phyloP scores from a whole-genome alignment of 208 protist species.

The Perkinsela sp. region DNA sequence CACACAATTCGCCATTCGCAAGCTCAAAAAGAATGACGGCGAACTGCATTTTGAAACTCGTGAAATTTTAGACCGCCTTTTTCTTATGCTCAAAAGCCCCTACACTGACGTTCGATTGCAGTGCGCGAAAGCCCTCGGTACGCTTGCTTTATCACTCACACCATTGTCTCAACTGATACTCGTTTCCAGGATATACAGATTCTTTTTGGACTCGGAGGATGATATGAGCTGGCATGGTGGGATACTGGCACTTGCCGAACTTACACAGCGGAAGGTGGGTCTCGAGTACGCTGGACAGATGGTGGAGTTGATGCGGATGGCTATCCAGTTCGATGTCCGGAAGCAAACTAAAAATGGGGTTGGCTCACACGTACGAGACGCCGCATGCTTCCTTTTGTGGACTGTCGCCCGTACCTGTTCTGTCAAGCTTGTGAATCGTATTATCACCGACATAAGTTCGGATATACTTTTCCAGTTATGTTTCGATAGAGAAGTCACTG shows the following conservation, averaged over 20 bases:
- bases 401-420: slow-evolving; percentile 88
- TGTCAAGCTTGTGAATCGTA: slow-evolving; percentile 29
- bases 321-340: too few relatives aligned
- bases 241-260: background rate
- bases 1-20: background rate
- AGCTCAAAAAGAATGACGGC: background rate
- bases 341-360: too few relatives aligned
- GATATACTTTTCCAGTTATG: slow-evolving; percentile 38
- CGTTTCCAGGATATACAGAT: background rate
- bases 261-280: too few relatives aligned
- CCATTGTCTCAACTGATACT: background rate
- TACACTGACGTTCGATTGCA: background rate
- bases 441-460: slow-evolving; percentile 36
- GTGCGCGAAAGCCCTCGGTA: background rate
- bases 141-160: background rate
- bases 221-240: background rate
- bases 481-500: slow-evolving; percentile 68
- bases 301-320: too few relatives aligned
- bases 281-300: too few relatives aligned
- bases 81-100: background rate
- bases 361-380: slow-evolving; percentile 85
- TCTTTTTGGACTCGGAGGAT: background rate
- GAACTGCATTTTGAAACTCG: too few relatives aligned
- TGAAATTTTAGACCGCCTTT: background rate
- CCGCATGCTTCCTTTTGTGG: slow-evolving; percentile 92